A percentile compares a stretch with the other conserved stretches of the same genome.
Evolutionary conservation across 1,284 basidiomycete genomes (phyloP).

Genomic region (Termitomyces sp.): DNA sequence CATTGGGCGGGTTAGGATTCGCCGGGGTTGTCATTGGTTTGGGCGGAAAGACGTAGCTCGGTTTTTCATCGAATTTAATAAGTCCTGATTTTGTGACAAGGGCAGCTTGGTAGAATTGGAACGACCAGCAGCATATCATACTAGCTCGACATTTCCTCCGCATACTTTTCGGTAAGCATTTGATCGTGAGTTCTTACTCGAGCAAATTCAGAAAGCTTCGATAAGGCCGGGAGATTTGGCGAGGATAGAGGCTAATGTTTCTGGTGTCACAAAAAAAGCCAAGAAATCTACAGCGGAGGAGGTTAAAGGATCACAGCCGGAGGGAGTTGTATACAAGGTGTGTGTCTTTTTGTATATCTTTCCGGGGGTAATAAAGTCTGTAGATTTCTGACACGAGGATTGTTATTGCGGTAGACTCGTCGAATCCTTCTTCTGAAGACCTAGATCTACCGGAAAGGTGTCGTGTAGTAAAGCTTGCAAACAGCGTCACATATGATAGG

Average conservation of each 20-base stretch:
- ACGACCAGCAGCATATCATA: conserved; percentile 77
- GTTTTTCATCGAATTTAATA: neutral
- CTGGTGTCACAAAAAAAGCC: conserved; percentile 41
- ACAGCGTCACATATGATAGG: conserved; percentile 90
- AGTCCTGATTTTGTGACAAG: conserved; percentile 22
- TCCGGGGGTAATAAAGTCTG: conserved; percentile 5
- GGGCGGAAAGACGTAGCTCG: conserved; percentile 82
- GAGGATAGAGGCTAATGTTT: conserved; percentile 70
- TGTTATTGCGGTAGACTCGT: conserved; percentile 67
- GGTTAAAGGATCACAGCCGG: conserved; percentile 37
- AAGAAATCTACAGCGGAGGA: conserved; percentile 38
- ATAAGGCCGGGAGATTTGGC: conserved; percentile 75
- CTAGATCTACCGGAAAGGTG: conserved; percentile 81
- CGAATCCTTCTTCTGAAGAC: conserved; percentile 53
- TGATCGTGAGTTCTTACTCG: conserved; percentile 7
- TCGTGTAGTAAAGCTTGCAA: conserved; percentile 83
- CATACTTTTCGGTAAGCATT: conserved; percentile 70
- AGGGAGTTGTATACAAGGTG: conserved; percentile 84
- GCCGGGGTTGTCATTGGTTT: conserved; percentile 73
- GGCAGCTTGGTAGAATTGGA: conserved; percentile 81
- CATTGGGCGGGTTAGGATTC: conserved; percentile 71
- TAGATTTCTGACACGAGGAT: conserved; percentile 76
- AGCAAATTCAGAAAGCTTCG: conserved; percentile 12
- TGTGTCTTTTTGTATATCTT: conserved; percentile 7
- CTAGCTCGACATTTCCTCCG: conserved; percentile 68